Conservation (phyloP, 495 filamentous ascomycete genomes). For the Aeminium ludgeri region DNA sequence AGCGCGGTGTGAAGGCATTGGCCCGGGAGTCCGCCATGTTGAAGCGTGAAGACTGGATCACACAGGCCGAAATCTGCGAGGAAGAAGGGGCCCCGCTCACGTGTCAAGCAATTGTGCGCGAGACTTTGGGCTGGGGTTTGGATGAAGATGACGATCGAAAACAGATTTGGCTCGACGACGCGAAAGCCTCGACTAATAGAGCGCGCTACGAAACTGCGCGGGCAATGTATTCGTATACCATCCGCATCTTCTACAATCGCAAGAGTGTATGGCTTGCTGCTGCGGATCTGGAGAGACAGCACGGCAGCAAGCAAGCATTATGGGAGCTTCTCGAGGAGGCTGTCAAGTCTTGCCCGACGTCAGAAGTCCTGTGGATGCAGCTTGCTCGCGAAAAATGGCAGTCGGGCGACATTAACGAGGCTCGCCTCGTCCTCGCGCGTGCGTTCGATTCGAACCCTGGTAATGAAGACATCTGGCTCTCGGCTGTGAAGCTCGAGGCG, state of each 20-base stretch:
- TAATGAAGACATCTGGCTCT: conserved; percentile 94
- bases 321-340: conserved; percentile 81
- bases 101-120: conserved; percentile 70
- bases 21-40: conserved; percentile 87
- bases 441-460: conserved; percentile 88
- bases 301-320: conserved; percentile 69
- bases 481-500: conserved; percentile 86
- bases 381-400: conserved; percentile 89
- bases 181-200: conserved; percentile 55
- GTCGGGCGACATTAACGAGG: conserved; percentile 67
- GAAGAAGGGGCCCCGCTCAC: conserved; percentile 78
- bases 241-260: conserved; percentile 71
- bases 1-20: conserved; percentile 76
- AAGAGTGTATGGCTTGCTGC: conserved; percentile 75
- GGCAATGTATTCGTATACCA: conserved; percentile 80
- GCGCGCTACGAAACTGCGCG: conserved; percentile 77
- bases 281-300: conserved; percentile 77
- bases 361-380: conserved; percentile 88
- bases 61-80: conserved; percentile 87
- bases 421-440: conserved; percentile 60
- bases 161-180: conserved; percentile 88
- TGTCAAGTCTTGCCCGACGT: conserved; percentile 77
- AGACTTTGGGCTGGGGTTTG: conserved; percentile 82
- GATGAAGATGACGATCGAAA: conserved; percentile 96
- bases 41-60: conserved; percentile 92